These are phyloP conservation scores for Verbascum thapsus DNA, from an alignment of 257 asterid genomes.

Conservation along the genomic window DNA sequence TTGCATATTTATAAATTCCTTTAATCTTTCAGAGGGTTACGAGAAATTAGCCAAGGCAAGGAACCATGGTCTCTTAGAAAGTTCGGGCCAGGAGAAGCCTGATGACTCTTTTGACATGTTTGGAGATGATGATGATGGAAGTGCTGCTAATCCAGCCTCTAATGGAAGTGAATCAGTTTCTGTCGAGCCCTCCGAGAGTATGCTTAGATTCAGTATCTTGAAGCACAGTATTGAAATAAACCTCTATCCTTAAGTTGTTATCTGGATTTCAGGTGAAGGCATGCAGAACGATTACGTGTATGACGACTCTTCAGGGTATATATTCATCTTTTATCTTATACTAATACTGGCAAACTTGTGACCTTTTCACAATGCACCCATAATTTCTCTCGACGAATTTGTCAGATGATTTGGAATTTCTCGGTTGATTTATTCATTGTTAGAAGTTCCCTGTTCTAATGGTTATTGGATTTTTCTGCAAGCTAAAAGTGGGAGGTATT, in stretches of 20 bases:
- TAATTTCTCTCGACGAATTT: not conserved
- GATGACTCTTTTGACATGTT: constrained; percentile 78
- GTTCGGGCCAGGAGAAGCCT: constrained; percentile 38
- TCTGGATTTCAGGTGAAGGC: constrained; percentile 59
- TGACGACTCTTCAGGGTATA: constrained; percentile 94
- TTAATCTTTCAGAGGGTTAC: constrained; percentile 69
- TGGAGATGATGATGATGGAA: constrained; percentile 75
- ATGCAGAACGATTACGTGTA: constrained; percentile 66
- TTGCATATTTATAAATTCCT: constrained; percentile 10
- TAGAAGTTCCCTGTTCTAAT: not conserved
- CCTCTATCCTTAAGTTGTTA: constrained; percentile 31
- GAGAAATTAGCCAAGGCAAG: constrained; percentile 70
- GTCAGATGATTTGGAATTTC: not conserved
- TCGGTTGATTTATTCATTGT: constrained; percentile 1
- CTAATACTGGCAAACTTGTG: not conserved
- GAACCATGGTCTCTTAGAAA: constrained; percentile 41
- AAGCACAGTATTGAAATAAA: constrained; percentile 23
- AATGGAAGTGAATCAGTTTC: constrained; percentile 41
- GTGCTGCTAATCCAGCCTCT: constrained; percentile 47
- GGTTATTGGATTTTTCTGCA: not conserved
- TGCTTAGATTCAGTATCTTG: constrained; percentile 33
- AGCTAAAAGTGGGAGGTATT: too few relatives aligned
- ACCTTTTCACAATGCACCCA: constrained; percentile 6
- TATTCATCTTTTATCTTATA: constrained; percentile 21
- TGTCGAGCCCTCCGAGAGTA: constrained; percentile 50